Evolutionary conservation across 208 protist genomes (phyloP), one percentile per base, ranked within the genome.

Genomic region (Acanthamoeba royreba): DNA sequence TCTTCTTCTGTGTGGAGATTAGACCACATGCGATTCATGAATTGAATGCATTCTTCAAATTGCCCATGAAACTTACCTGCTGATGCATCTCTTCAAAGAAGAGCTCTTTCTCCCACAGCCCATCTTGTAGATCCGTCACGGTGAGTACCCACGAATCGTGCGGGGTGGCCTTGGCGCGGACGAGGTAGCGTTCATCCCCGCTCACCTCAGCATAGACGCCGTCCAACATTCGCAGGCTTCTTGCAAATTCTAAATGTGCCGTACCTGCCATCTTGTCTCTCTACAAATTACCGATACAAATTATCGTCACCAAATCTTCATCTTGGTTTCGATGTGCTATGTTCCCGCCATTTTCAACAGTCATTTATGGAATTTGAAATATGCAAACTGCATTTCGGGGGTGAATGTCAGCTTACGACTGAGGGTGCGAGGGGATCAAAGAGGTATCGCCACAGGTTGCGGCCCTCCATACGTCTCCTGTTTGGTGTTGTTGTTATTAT

Each of bases 41-140:
- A 13, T 52, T 38, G 33, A 61, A 89, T 8, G 11, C 11, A 15
- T 45, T 55, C 22, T 8, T 52, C 17, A 53, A 61, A 89, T 1
- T 63, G 9, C 7, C 4, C 5, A 58, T 38, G 38, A 28, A 42
- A 63, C 35, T 1, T 7, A 52, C 86, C 33, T 92, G 86, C 28
- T 77, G 66, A 31, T 77, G 86, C 33, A 92, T 52, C 53, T 92
- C 86, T 25, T 92, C 86, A 43, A 49, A 74, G 52, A 92, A 92
- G 25, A 92, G n/a, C 46, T 92, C 86, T 35, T 92, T 92, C 38
- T 92, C 86, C 86, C 86, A 92, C 15, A 63, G 7, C 19, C 55
- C n/a, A 19, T 92, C 86, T 8, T 74, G 28, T 3, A 92, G 58
- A 74, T 92, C 52, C n/a, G 86, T 92, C n/a, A 63, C 38, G 0